These are phyloP conservation scores for Zymoseptoria ardabiliae DNA, from an alignment of 2,329 filamentous ascomycete genomes.

Conservation along the genomic window DNA sequence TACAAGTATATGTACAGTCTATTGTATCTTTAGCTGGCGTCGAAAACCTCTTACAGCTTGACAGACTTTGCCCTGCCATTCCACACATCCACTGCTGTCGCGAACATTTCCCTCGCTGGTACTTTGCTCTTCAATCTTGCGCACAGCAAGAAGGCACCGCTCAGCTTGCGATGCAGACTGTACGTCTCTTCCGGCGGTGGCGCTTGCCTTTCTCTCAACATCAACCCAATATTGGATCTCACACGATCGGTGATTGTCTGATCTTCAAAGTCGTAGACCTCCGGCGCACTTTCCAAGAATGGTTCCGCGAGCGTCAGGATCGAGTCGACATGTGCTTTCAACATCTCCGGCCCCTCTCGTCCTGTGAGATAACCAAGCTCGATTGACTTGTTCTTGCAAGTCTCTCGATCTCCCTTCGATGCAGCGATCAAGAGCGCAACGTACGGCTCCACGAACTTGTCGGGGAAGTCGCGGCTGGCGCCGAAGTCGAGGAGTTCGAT, in stretches of 20 bases:
- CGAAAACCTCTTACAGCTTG: constrained; percentile 2
- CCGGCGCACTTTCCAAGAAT: constrained; percentile 67
- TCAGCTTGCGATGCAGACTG: constrained; percentile 86
- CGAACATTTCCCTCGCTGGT: constrained; percentile 72
- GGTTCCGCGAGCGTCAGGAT: constrained; percentile 89
- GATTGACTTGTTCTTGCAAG: constrained; percentile 24
- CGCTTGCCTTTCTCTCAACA: constrained; percentile 80
- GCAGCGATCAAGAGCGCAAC: constrained; percentile 74
- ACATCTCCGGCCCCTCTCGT: constrained; percentile 75
- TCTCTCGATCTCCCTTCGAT: constrained; percentile 43
- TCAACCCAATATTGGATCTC: constrained; percentile 77
- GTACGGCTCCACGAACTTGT: constrained; percentile 72
- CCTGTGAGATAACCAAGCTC: constrained; percentile 77
- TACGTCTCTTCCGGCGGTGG: constrained; percentile 98
- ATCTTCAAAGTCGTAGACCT: constrained; percentile 82
- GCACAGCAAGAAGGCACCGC: constrained; percentile 88
- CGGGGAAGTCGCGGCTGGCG: constrained; percentile 77
- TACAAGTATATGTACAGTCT: not conserved
- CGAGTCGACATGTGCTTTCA: constrained; percentile 81
- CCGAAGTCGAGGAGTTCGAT: constrained; percentile 95
- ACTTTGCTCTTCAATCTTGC: constrained; percentile 79
- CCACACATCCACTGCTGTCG: constrained; percentile 42
- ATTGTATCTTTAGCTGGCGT: not conserved
- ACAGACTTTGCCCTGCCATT: constrained; percentile 18
- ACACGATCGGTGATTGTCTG: constrained; percentile 97